Percentiles rank a stretch among this genome's conserved stretches.
phyloP scores from a whole-genome alignment of 1,139 yeast species.

The Candida freyschussii region DNA sequence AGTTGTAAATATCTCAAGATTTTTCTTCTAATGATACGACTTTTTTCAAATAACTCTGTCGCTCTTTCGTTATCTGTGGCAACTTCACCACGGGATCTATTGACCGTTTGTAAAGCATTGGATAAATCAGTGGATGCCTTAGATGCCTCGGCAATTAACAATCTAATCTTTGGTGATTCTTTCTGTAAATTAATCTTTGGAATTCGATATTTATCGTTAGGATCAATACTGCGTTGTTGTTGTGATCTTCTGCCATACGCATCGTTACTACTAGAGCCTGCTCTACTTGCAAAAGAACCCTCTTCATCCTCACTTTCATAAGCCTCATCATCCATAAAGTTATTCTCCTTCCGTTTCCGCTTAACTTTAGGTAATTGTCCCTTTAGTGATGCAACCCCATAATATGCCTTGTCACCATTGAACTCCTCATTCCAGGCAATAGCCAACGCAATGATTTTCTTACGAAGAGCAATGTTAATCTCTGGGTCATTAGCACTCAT shows the following conservation, averaged over 20 bases:
- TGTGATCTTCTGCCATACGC: background rate
- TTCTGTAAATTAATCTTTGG: slow-evolving; percentile 65
- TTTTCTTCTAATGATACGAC: slow-evolving; percentile 71
- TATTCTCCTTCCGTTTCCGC: slow-evolving; percentile 18
- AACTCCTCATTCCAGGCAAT: slow-evolving; percentile 61
- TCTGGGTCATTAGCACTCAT: slow-evolving; percentile 36
- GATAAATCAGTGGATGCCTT: slow-evolving; percentile 68
- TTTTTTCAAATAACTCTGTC: slow-evolving; percentile 60
- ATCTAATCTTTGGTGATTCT: slow-evolving; percentile 70
- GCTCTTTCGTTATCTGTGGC: slow-evolving; percentile 63
- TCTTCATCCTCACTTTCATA: slow-evolving; percentile 31
- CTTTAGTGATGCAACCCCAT: slow-evolving; percentile 46
- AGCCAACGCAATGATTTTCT: slow-evolving; percentile 45
- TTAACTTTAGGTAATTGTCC: slow-evolving; percentile 28
- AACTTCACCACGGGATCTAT: slow-evolving; percentile 41
- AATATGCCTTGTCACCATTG: slow-evolving; percentile 47
- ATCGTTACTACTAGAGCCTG: slow-evolving; percentile 1
- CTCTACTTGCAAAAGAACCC: slow-evolving; percentile 2
- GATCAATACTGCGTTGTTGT: slow-evolving; percentile 28
- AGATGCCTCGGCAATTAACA: slow-evolving; percentile 69
- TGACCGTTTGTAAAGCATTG: slow-evolving; percentile 57
- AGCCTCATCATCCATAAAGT: slow-evolving; percentile 45
- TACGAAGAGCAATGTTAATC: slow-evolving; percentile 40
- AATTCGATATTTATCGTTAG: slow-evolving; percentile 54
- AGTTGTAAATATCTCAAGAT: slow-evolving; percentile 78